Percentiles rank a stretch among this genome's conserved stretches.
Conservation (phyloP, 2,329 filamentous ascomycete genomes). For the Alternaria sp. region DNA sequence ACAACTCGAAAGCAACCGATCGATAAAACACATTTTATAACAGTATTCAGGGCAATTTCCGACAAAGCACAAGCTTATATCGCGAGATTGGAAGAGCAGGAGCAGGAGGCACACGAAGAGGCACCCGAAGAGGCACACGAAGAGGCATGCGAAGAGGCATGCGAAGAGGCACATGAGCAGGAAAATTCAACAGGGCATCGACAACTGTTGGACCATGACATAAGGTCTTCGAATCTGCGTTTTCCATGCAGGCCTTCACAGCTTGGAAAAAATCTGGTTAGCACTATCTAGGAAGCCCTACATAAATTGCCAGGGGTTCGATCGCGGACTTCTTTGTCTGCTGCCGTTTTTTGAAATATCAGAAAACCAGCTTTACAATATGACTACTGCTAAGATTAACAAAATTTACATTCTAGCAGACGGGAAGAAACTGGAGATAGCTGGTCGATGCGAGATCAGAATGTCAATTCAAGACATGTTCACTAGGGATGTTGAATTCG, state of each 20-base stretch:
- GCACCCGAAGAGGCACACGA: not conserved
- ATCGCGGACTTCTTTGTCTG: slow-evolving; percentile 7
- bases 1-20: not conserved
- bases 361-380: slow-evolving; percentile 1
- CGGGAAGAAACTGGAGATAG: not conserved
- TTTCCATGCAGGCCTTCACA: slow-evolving; percentile 9
- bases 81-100: not conserved
- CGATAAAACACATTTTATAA: not conserved
- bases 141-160: not conserved
- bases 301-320: not conserved
- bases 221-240: slow-evolving; percentile 21
- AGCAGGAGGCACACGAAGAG: not conserved
- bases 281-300: slow-evolving; percentile 9
- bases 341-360: not conserved
- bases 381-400: not conserved
- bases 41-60: not conserved
- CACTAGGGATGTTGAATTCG: slow-evolving; percentile 5
- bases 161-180: no score
- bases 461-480: slow-evolving; percentile 3
- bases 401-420: not conserved
- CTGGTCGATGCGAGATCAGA: not conserved
- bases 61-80: not conserved
- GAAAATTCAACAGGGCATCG: no score
- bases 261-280: slow-evolving; percentile 14
- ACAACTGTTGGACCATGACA: not conserved